These are phyloP conservation scores for Termitomyces sp. DNA, from an alignment of 768 basidiomycete species.

Conservation along the genomic window DNA sequence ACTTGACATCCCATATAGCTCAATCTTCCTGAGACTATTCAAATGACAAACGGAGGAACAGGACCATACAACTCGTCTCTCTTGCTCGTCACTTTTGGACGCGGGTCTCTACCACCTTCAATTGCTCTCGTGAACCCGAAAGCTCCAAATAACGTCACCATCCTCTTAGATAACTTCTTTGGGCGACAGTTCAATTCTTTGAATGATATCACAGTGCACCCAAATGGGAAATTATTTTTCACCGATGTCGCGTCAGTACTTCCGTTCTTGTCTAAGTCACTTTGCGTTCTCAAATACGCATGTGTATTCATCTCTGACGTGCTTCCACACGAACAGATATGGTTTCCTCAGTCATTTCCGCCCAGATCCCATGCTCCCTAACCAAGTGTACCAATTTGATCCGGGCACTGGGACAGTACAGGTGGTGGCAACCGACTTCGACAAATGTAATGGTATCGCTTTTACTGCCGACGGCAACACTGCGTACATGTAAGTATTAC, in stretches of 20 bases:
- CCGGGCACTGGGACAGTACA: constrained; percentile 59
- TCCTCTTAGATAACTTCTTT: constrained; percentile 74
- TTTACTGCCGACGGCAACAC: constrained; percentile 61
- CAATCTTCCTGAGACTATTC: constrained; percentile 49
- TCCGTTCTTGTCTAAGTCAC: background rate
- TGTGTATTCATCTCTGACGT: background rate
- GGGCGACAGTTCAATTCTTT: constrained; percentile 81
- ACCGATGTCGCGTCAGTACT: constrained; percentile 61
- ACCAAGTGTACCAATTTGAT: constrained; percentile 77
- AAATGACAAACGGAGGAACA: constrained; percentile 72
- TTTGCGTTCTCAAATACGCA: background rate
- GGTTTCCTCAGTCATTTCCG: constrained; percentile 66
- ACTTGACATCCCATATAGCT: constrained; percentile 38
- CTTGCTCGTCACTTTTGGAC: constrained; percentile 62
- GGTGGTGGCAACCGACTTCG: constrained; percentile 73
- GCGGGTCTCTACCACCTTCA: constrained; percentile 57
- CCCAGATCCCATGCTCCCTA: constrained; percentile 59
- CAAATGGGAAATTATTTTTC: constrained; percentile 69
- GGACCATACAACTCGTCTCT: constrained; percentile 58
- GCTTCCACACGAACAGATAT: constrained; percentile 45
- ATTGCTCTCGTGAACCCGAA: constrained; percentile 62
- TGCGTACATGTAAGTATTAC: constrained; percentile 52
- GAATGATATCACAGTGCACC: constrained; percentile 76
- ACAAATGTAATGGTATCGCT: constrained; percentile 69
- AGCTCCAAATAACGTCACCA: constrained; percentile 61